These are phyloP conservation scores for Ilyonectria robusta DNA, from an alignment of 2,329 filamentous ascomycete species.

Conservation along the genomic window DNA sequence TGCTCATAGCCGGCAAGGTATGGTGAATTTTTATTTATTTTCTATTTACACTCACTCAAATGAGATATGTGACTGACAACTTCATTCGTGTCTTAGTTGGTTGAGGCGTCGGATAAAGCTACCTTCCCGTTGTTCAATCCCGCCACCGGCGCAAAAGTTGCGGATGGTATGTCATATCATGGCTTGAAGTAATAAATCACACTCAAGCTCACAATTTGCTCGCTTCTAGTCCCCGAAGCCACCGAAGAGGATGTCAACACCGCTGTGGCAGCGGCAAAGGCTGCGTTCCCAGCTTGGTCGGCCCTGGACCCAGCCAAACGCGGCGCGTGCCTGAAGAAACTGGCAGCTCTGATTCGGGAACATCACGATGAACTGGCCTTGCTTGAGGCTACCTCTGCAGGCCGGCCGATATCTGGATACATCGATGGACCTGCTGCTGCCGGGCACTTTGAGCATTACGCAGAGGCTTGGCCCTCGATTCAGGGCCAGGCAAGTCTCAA, in stretches of 20 bases:
- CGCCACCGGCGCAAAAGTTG: constrained; percentile 34
- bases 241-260: constrained; percentile 62
- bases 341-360: constrained; percentile 60
- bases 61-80: neutral
- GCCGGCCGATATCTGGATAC: constrained; percentile 34
- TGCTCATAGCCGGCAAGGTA: constrained; percentile 41
- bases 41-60: neutral
- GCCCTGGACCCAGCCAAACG: constrained; percentile 56
- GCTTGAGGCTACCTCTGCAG: constrained; percentile 39
- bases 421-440: constrained; percentile 56
- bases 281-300: constrained; percentile 63
- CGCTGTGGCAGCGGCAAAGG: constrained; percentile 63
- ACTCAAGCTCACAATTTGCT: neutral
- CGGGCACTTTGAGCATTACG: constrained; percentile 56
- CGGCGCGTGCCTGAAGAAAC: constrained; percentile 59
- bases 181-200: rapidly evolving
- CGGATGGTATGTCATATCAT: constrained; percentile 21
- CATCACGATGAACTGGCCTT: constrained; percentile 59
- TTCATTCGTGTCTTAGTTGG: constrained; percentile 19
- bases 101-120: constrained; percentile 35
- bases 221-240: constrained; percentile 53
- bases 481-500: constrained; percentile 63
- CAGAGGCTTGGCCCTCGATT: constrained; percentile 57
- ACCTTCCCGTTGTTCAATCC: constrained; percentile 40
- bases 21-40: neutral